Evolutionary conservation across 768 basidiomycete genomes (phyloP).

Genomic region (Mycena indigotica): DNA sequence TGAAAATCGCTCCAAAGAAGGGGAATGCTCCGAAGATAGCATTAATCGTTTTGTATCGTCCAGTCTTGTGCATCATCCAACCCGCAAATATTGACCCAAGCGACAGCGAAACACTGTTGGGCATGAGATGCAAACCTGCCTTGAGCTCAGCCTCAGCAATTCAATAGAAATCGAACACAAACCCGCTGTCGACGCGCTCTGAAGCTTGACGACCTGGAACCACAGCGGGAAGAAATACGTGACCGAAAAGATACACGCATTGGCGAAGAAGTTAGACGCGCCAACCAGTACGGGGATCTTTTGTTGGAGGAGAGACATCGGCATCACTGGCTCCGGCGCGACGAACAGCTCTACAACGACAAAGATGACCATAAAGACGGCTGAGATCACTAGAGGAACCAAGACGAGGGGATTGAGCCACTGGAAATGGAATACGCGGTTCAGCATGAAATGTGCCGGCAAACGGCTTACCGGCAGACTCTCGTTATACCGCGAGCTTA

Average conservation of each 20-base stretch:
- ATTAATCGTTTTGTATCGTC: slow-evolving; percentile 63
- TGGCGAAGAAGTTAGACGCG: slow-evolving; percentile 72
- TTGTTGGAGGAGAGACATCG: slow-evolving; percentile 64
- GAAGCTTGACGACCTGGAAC: slow-evolving; percentile 79
- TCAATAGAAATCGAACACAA: slow-evolving; percentile 21
- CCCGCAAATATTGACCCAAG: slow-evolving; percentile 70
- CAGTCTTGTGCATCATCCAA: slow-evolving; percentile 67
- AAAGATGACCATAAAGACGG: slow-evolving; percentile 53
- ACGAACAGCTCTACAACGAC: slow-evolving; percentile 63
- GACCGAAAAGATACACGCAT: slow-evolving; percentile 73
- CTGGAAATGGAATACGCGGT: slow-evolving; percentile 22
- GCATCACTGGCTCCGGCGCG: slow-evolving; percentile 71
- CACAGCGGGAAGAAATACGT: slow-evolving; percentile 83
- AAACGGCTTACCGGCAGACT: slow-evolving; percentile 28
- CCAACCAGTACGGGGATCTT: slow-evolving; percentile 75
- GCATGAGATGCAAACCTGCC: slow-evolving; percentile 55
- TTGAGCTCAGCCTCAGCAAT: no score
- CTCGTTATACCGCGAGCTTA: background rate
- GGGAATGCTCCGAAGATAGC: slow-evolving; percentile 65
- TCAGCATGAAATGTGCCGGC: background rate
- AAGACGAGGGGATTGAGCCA: slow-evolving; percentile 61
- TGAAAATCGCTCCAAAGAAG: slow-evolving; percentile 53
- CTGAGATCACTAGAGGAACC: slow-evolving; percentile 46
- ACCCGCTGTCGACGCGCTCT: slow-evolving; percentile 70
- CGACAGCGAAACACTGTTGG: slow-evolving; percentile 57